Percentiles rank a stretch among this genome's conserved stretches.
phyloP scores from a whole-genome alignment of 371 early-diverging fungal species.

The Mucor velutinosus region DNA sequence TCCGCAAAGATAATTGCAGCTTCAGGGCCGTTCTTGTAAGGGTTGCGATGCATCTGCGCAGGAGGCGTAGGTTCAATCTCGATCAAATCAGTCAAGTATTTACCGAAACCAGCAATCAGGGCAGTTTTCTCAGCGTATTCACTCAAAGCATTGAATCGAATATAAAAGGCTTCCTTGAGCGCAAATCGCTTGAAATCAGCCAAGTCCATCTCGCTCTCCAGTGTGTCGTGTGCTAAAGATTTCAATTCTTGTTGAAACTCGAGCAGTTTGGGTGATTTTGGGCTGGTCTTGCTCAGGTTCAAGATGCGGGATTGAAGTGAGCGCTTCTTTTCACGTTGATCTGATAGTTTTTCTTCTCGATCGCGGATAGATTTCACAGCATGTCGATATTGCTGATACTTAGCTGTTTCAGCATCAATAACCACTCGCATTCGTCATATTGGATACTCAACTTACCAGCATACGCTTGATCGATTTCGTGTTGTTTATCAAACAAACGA shows the following conservation, averaged over 20 bases:
- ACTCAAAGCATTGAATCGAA: slow-evolving; percentile 51
- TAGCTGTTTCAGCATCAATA: slow-evolving; percentile 17
- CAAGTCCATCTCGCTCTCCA: slow-evolving; percentile 46
- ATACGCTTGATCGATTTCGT: slow-evolving; percentile 41
- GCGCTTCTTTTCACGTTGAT: slow-evolving; percentile 48
- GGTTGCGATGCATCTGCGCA: slow-evolving; percentile 23
- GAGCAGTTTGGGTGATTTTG: slow-evolving; percentile 36
- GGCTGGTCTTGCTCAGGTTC: slow-evolving; percentile 30
- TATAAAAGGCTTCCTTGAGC: slow-evolving; percentile 50
- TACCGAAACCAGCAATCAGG: slow-evolving; percentile 53
- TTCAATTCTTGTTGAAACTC: slow-evolving; percentile 44
- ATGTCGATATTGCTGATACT: slow-evolving; percentile 48
- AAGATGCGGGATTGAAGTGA: slow-evolving; percentile 38
- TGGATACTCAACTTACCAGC: slow-evolving; percentile 22
- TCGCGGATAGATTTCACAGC: slow-evolving; percentile 51
- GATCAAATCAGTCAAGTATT: slow-evolving; percentile 48
- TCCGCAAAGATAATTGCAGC: slow-evolving; percentile 44
- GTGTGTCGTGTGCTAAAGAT: slow-evolving; percentile 44
- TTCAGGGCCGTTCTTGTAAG: slow-evolving; percentile 40
- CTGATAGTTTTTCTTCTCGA: slow-evolving; percentile 44
- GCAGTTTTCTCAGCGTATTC: slow-evolving; percentile 50
- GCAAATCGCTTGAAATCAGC: slow-evolving; percentile 56
- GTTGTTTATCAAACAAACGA: slow-evolving; percentile 33
- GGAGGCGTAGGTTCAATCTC: slow-evolving; percentile 43
- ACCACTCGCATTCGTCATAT: no score